Conservation (phyloP, 306 rosid genomes). For the Crataegus laevigata region DNA sequence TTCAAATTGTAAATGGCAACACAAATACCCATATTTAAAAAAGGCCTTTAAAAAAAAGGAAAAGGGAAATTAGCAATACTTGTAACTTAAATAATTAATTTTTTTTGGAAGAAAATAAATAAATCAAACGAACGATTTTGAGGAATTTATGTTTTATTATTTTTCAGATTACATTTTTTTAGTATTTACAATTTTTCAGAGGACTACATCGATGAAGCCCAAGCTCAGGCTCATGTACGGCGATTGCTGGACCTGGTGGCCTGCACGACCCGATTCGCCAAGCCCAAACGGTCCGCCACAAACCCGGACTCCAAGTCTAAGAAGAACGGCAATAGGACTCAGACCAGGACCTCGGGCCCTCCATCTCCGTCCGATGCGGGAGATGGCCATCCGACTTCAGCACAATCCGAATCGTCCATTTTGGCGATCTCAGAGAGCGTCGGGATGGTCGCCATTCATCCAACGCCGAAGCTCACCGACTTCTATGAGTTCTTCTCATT, state of each 20-base stretch:
- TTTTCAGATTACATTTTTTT: neutral
- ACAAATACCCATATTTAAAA: too few species aligned
- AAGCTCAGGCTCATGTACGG: conserved; percentile 65
- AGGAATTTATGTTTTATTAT: neutral
- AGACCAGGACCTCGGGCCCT: conserved; percentile 29
- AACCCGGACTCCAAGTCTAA: conserved; percentile 58
- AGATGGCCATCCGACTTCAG: conserved; percentile 28
- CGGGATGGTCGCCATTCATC: conserved; percentile 87
- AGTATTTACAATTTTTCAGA: conserved; percentile 23
- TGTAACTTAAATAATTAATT: too few species aligned
- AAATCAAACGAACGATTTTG: neutral
- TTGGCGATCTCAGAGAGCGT: conserved; percentile 61
- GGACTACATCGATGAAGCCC: conserved; percentile 51
- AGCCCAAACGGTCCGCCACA: conserved; percentile 43
- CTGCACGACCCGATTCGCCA: conserved; percentile 64
- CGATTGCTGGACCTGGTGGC: conserved; percentile 71
- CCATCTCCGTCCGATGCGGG: conserved; percentile 35
- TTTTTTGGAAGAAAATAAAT: too few species aligned
- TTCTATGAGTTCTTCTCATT: conserved; percentile 88
- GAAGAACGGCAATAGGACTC: conserved; percentile 33
- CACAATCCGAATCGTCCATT: conserved; percentile 25
- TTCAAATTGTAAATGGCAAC: too few species aligned
- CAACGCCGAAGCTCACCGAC: conserved; percentile 83
- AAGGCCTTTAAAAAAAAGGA: too few species aligned
- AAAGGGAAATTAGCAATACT: too few species aligned